A percentile compares a stretch with the other conserved stretches of the same genome.
Evolutionary conservation across 2,329 filamentous ascomycete species (phyloP).

Genomic region (Whalleya microplaca): DNA sequence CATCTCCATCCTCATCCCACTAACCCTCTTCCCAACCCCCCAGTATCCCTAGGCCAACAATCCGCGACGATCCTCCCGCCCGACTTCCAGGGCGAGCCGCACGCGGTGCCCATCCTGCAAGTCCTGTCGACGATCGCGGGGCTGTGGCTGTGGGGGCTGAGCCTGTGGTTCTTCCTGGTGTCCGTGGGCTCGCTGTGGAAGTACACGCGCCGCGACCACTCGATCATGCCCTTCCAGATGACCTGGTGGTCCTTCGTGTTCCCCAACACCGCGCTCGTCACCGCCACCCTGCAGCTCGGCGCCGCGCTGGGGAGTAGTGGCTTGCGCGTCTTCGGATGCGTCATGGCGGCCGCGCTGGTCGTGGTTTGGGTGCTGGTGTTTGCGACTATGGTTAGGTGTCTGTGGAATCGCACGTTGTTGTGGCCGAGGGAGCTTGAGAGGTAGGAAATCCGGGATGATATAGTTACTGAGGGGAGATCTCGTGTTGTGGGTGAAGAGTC

Average conservation of each 20-base stretch:
- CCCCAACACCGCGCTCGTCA: conserved; percentile 76
- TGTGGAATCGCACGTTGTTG: conserved; percentile 68
- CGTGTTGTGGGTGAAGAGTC: too few relatives aligned
- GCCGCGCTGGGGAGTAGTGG: conserved; percentile 61
- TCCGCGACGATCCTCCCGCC: conserved; percentile 47
- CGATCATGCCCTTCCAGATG: conserved; percentile 79
- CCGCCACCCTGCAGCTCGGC: conserved; percentile 73
- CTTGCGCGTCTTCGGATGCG: conserved; percentile 69
- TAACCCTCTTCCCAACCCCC: neutral
- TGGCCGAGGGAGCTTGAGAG: conserved; percentile 68
- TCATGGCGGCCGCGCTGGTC: conserved; percentile 68
- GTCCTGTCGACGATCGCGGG: conserved; percentile 63
- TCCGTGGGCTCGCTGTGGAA: conserved; percentile 76
- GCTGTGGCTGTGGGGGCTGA: conserved; percentile 83
- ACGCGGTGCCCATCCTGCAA: conserved; percentile 49
- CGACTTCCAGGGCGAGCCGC: conserved; percentile 45
- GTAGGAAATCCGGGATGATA: too few relatives aligned
- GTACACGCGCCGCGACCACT: conserved; percentile 57
- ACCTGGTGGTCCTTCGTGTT: conserved; percentile 86
- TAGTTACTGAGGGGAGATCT: too few relatives aligned
- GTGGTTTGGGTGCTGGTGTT: conserved; percentile 72
- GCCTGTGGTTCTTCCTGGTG: conserved; percentile 83
- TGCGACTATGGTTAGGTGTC: conserved; percentile 70
- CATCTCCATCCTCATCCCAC: too few relatives aligned
- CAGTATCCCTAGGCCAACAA: conserved; percentile 51